A percentile compares a stretch with the other conserved stretches of the same genome.
Evolutionary conservation across 1,139 yeast genomes (phyloP).

Genomic region (Pichia norvegensis): DNA sequence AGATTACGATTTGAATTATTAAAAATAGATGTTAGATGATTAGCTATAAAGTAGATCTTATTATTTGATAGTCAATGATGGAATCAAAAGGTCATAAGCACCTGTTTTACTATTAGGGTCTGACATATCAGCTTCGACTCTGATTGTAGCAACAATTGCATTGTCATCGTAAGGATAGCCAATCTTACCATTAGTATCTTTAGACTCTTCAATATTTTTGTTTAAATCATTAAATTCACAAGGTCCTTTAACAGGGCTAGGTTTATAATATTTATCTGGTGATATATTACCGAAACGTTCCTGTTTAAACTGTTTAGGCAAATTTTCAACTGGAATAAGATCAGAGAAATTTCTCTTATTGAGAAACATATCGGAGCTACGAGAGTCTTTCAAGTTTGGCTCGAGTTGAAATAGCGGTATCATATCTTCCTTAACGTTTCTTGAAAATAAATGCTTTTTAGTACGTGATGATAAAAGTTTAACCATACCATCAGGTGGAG

Average conservation of each 20-base stretch:
- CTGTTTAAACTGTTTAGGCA: slow-evolving; percentile 12
- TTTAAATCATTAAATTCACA: background rate
- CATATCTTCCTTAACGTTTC: slow-evolving; percentile 51
- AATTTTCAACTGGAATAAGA: slow-evolving; percentile 36
- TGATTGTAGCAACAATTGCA: slow-evolving; percentile 60
- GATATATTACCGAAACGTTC: slow-evolving; percentile 7
- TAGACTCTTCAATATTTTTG: background rate
- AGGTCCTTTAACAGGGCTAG: slow-evolving; percentile 7
- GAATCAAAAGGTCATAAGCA: slow-evolving; percentile 64
- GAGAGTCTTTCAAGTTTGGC: slow-evolving; percentile 27
- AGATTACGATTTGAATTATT: background rate
- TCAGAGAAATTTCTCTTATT: slow-evolving; percentile 77
- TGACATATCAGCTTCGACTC: slow-evolving; percentile 58
- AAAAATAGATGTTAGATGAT: background rate
- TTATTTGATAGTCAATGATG: slow-evolving; percentile 37
- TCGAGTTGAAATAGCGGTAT: slow-evolving; percentile 62
- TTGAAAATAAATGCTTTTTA: slow-evolving; percentile 57
- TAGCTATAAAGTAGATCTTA: background rate
- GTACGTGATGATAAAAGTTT: slow-evolving; percentile 54
- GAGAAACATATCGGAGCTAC: slow-evolving; percentile 55
- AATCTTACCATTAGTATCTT: slow-evolving; percentile 18
- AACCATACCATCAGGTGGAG: slow-evolving; percentile 89
- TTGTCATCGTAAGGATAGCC: slow-evolving; percentile 50
- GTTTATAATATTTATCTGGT: slow-evolving; percentile 11
- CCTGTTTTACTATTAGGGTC: slow-evolving; percentile 48